Conservation (phyloP, 164 flowering plant genomes). For the Echeveria elegans region DNA sequence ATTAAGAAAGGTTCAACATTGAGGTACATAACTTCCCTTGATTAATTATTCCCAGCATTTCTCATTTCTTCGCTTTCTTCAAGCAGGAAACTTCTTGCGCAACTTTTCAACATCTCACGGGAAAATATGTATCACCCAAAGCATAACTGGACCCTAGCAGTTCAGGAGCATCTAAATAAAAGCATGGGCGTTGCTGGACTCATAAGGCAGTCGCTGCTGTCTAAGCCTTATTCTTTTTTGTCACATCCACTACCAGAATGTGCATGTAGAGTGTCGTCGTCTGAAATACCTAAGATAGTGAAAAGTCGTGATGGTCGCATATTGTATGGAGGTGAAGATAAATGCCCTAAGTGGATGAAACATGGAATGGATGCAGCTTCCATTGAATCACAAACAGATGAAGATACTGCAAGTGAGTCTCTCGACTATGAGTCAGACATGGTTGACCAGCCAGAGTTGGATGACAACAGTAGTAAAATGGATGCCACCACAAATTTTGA, state of each 20-base stretch:
- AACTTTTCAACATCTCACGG: constrained; percentile 43
- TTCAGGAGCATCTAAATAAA: constrained; percentile 74
- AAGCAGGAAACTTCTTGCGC: constrained; percentile 56
- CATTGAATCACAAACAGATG: constrained; percentile 9
- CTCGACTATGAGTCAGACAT: constrained; percentile 44
- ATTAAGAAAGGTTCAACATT: not conserved
- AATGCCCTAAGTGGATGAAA: constrained; percentile 84
- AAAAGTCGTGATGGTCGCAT: constrained; percentile 26
- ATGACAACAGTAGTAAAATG: constrained; percentile 9
- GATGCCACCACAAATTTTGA: constrained; percentile 6
- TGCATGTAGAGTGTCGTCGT: constrained; percentile 53
- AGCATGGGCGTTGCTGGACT: constrained; percentile 73
- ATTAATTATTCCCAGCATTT: not conserved
- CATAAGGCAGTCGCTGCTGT: constrained; percentile 34
- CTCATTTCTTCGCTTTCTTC: constrained; percentile 5
- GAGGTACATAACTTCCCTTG: not conserved
- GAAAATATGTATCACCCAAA: constrained; percentile 65
- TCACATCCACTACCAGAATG: constrained; percentile 96
- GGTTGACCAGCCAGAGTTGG: constrained; percentile 19
- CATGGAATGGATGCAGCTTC: constrained; percentile 24
- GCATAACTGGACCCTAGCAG: constrained; percentile 61
- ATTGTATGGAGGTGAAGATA: constrained; percentile 59
- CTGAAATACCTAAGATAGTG: constrained; percentile 19
- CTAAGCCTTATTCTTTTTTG: constrained; percentile 62
- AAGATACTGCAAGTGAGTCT: constrained; percentile 25